Conservation (phyloP, 2,329 filamentous ascomycete species). For the Fonsecaea monophora region DNA sequence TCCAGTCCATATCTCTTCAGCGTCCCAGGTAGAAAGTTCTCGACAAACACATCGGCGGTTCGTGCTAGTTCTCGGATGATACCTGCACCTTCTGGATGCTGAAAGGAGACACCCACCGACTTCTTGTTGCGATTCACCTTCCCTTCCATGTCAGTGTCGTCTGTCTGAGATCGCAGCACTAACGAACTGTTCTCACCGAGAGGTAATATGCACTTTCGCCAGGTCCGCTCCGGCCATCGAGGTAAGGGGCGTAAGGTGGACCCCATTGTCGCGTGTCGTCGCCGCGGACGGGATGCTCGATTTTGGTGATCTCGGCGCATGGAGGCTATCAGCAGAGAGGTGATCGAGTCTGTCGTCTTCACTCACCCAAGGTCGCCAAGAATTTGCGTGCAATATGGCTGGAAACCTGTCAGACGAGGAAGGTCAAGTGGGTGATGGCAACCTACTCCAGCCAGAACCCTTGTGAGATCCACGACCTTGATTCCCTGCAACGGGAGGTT, state of each 20-base stretch:
- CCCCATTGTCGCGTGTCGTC: constrained; percentile 98
- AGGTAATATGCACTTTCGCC: constrained; percentile 96
- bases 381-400: constrained; percentile 98
- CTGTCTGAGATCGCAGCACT: not conserved
- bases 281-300: constrained; percentile 88
- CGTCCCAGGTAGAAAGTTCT: constrained; percentile 82
- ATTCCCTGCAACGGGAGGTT: not conserved
- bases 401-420: constrained; percentile 13
- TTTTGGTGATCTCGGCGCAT: constrained; percentile 91
- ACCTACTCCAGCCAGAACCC: not conserved
- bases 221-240: constrained; percentile 51
- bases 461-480: not conserved
- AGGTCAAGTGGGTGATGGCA: no score
- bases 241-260: constrained; percentile 86
- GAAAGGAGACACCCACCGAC: constrained; percentile 88
- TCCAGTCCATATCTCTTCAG: constrained; percentile 91
- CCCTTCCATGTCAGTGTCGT: not conserved
- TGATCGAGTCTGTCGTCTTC: constrained; percentile 33
- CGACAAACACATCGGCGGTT: constrained; percentile 89
- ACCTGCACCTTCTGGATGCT: constrained; percentile 79
- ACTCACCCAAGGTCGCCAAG: constrained; percentile 90
- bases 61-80: constrained; percentile 84
- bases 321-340: constrained; percentile 46
- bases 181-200: constrained; percentile 62
- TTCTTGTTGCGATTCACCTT: constrained; percentile 97